Conservation (phyloP, 108 stramenopile genomes). For the Pinguiococcus pyrenoidosus region DNA sequence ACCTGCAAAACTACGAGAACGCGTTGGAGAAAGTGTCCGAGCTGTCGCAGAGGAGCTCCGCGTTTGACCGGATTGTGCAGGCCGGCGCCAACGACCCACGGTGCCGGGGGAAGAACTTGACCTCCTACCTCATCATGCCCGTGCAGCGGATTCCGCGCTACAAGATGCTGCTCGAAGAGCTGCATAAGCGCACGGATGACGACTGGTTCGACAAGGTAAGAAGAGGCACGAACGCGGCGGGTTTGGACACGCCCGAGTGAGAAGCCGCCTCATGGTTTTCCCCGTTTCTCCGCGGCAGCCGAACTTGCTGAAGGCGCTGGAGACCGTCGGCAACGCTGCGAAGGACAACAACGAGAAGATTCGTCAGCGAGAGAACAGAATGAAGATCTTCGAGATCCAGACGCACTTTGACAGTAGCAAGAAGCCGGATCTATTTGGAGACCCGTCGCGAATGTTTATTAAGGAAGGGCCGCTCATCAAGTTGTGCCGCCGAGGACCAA, state of each 20-base stretch:
- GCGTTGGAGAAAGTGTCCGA: background rate
- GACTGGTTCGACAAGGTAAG: conserved; percentile 2
- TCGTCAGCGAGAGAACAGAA: background rate
- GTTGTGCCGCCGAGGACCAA: too few species aligned
- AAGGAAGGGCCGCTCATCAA: too few species aligned
- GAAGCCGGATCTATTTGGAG: too few species aligned
- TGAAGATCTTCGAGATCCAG: conserved; percentile 6
- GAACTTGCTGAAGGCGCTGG: background rate
- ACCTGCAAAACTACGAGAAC: background rate
- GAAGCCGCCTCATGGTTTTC: too few species aligned
- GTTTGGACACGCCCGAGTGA: too few species aligned
- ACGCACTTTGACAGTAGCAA: too few species aligned
- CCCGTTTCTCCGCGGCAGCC: too few species aligned
- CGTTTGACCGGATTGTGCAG: background rate
- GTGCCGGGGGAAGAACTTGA: conserved; percentile 1
- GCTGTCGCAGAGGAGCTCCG: background rate
- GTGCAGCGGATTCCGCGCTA: conserved; percentile 12
- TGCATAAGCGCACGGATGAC: background rate
- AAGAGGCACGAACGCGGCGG: too few species aligned
- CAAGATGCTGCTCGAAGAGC: conserved; percentile 1
- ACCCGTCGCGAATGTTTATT: too few species aligned
- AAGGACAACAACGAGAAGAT: conserved; percentile 1
- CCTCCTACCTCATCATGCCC: conserved; percentile 10
- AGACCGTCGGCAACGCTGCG: background rate
- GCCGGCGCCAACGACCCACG: background rate